These are phyloP conservation scores for Bolboschoenus planiculmis DNA, from an alignment of 176 grass and related monocot species.

Conservation along the genomic window DNA sequence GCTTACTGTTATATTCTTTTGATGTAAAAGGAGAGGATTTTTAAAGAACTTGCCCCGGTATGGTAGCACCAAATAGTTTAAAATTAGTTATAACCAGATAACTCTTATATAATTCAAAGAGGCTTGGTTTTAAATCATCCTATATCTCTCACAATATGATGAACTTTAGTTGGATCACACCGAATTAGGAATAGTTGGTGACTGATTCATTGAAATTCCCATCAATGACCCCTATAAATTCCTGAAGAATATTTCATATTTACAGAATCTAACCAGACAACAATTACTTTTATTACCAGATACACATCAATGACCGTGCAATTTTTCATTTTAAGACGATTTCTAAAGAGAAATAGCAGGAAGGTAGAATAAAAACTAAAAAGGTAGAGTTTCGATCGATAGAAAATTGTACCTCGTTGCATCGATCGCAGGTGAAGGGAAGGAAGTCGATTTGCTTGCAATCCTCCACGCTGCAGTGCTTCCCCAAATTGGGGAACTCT, in stretches of 20 bases:
- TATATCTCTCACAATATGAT: neutral
- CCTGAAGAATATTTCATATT: neutral
- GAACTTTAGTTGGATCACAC: neutral
- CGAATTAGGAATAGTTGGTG: neutral
- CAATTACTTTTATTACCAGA: neutral
- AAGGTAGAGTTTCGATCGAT: too few species aligned
- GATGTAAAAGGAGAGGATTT: neutral
- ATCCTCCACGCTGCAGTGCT: conserved; percentile 90
- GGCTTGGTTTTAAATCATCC: neutral
- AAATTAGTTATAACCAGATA: neutral
- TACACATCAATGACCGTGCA: neutral
- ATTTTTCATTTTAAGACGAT: neutral
- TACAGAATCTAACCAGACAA: neutral
- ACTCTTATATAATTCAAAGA: neutral
- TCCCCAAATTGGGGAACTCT: conserved; percentile 80
- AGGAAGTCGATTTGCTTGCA: conserved; percentile 92
- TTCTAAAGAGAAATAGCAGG: neutral
- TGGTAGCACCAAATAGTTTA: neutral
- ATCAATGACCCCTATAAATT: neutral
- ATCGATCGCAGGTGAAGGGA: conserved; percentile 96
- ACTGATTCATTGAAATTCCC: neutral
- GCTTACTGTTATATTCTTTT: neutral
- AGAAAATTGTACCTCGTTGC: conserved; percentile 47
- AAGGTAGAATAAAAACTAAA: too few species aligned
- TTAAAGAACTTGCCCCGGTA: neutral